Percentiles rank a stretch among this genome's conserved stretches.
phyloP scores from a whole-genome alignment of 257 asterid species.

The Solanum pennellii region DNA sequence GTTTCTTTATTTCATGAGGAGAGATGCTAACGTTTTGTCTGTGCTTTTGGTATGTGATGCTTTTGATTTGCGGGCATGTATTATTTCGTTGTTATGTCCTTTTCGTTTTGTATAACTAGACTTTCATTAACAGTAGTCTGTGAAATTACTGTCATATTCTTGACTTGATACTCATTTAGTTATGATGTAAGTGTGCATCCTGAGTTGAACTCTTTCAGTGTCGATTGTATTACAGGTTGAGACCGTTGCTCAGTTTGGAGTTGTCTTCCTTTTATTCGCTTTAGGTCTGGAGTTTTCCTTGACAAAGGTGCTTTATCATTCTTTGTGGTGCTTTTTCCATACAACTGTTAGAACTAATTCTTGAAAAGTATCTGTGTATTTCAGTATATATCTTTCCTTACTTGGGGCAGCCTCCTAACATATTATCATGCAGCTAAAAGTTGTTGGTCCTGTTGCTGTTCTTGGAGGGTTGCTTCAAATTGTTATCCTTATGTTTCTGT shows the following conservation, averaged over 20 bases:
- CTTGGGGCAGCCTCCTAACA: conserved; percentile 10
- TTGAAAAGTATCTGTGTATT: not conserved
- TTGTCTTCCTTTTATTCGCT: conserved; percentile 92
- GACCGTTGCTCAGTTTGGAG: conserved; percentile 97
- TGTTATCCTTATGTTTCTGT: conserved; percentile 50
- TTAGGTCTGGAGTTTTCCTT: conserved; percentile 91
- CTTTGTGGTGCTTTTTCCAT: not conserved
- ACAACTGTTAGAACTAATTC: not conserved
- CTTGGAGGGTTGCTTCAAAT: conserved; percentile 89
- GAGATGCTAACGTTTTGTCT: not conserved
- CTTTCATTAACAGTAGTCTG: not conserved
- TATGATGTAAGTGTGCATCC: not conserved
- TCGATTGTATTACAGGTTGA: conserved; percentile 52
- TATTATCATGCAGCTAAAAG: conserved; percentile 60
- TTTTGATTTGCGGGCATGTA: not conserved
- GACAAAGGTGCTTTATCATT: conserved; percentile 45
- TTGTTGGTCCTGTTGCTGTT: conserved; percentile 94
- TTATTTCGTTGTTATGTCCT: not conserved
- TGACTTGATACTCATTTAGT: not conserved
- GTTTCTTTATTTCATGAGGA: not conserved
- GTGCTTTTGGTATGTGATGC: not conserved
- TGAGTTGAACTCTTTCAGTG: not conserved
- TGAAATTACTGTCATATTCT: not conserved
- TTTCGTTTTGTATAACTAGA: not conserved
- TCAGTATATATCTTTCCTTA: not conserved